Base-by-base conservation (phyloP, 1,284 basidiomycete species). In the Rhodotorula sp. region DNA sequence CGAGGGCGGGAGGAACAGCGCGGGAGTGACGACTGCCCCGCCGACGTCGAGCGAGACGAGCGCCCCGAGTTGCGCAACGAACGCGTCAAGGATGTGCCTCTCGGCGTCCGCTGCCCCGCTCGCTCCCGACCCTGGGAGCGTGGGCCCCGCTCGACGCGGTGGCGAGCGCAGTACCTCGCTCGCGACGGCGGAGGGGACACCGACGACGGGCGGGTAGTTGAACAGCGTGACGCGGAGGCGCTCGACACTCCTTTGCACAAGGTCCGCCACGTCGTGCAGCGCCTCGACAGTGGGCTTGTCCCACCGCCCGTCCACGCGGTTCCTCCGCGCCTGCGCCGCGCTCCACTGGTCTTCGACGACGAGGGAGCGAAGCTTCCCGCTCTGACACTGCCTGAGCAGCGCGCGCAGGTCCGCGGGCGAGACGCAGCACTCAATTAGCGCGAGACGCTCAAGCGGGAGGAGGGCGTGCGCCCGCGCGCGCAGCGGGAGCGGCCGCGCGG, bases 401-500 rank as follows among this genome's bases (percentile, higher is more conserved):
- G 60, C 61, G 22, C n/a, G 53, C 19, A 74, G 58, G 34, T 74
- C 72, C 9, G 13, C 1, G 0, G 51, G 32, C 25, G 53, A 61
- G 54, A 74, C 46, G 27, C 53, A 29, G 39, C 69, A 74, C 25
- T 74, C 67, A 54, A 67, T 9, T 25, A 74, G 61, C 1, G 25
- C 36, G 54, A 74, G 50, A 3, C 29, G 21, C 13, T 29, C 37
- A 25, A 74, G 64, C 19, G 66, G 66, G 48, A 69, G 48, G 39
- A 69, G 61, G 6, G 41, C 29, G 4, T 44, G 17, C 27, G 66
- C 48, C 0, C 67, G 46, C 3, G 66, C 64, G 27, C 73, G 60
- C 5, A 41, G 5, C 2, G 73, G 73, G 13, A 74, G 64, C 4
- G 63, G 73, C 0, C 67, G 57, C 17, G 69, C 61, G 12, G 25